A percentile compares a stretch with the other conserved stretches of the same genome.
Evolutionary conservation across 1,284 basidiomycete genomes (phyloP).

Genomic region (Microbotryum violaceum): DNA sequence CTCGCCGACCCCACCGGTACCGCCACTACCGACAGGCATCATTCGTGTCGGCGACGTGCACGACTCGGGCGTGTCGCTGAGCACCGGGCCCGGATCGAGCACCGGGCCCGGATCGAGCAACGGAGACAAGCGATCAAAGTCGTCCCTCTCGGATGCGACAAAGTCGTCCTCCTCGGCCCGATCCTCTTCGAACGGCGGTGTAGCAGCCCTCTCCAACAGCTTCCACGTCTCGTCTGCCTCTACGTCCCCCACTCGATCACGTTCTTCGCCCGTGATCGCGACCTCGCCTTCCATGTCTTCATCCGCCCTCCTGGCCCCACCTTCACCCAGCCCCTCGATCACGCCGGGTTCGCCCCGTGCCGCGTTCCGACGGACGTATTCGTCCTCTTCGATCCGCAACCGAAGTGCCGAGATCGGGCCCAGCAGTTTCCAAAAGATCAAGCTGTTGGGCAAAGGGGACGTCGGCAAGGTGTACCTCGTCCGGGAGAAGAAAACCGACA

Average conservation of each 20-base stretch:
- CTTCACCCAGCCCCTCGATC: slow-evolving; percentile 9
- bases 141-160: slow-evolving; percentile 13
- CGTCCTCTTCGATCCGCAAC: slow-evolving; percentile 95
- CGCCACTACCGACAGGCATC: slow-evolving; percentile 25
- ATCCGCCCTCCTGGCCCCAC: slow-evolving; percentile 15
- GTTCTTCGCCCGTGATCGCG: slow-evolving; percentile 21
- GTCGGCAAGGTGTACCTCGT: slow-evolving; percentile 95
- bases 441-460: slow-evolving; percentile 89
- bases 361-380: slow-evolving; percentile 85
- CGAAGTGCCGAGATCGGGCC: slow-evolving; percentile 84
- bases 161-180: slow-evolving; percentile 14
- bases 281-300: background rate
- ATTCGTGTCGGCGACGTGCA: slow-evolving; percentile 28
- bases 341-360: slow-evolving; percentile 22
- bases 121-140: slow-evolving; percentile 4
- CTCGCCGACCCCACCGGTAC: slow-evolving; percentile 49
- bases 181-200: slow-evolving; percentile 10
- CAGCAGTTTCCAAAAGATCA: slow-evolving; percentile 85
- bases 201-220: background rate
- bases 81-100: slow-evolving; percentile 9
- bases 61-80: slow-evolving; percentile 22
- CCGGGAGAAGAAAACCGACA: slow-evolving; percentile 85
- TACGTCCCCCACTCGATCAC: slow-evolving; percentile 21
- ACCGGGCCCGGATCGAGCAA: slow-evolving; percentile 11
- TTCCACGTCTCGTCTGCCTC: background rate